Percentiles rank a stretch among this genome's conserved stretches.
phyloP scores from a whole-genome alignment of 1,139 yeast genomes.

The Pneumocystis sp. region DNA sequence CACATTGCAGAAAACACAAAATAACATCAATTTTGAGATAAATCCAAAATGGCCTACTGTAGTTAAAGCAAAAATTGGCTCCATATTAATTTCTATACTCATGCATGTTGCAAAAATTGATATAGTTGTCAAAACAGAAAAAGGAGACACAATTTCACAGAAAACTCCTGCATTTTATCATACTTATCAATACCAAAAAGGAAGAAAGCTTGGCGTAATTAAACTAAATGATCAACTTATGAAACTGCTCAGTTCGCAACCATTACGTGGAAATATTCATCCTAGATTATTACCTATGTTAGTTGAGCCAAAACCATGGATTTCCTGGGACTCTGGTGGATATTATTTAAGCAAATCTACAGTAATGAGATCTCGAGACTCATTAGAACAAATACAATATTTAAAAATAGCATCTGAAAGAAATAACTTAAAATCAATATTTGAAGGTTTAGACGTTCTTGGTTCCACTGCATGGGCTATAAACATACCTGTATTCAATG shows the following conservation, averaged over 20 bases:
- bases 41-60: conserved; percentile 46
- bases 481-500: conserved; percentile 51
- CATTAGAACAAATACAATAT: conserved; percentile 83
- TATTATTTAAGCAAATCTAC: conserved; percentile 49
- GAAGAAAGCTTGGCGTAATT: conserved; percentile 69
- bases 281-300: conserved; percentile 93
- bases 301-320: conserved; percentile 80
- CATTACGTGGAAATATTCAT: conserved; percentile 51
- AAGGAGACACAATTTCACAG: conserved; percentile 40
- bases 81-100: conserved; percentile 57
- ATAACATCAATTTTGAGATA: conserved; percentile 19
- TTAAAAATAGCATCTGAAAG: conserved; percentile 68
- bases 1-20: conserved; percentile 24
- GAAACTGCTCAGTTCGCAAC: conserved; percentile 51
- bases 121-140: conserved; percentile 66
- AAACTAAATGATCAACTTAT: conserved; percentile 59
- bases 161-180: conserved; percentile 85
- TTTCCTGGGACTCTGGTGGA: conserved; percentile 67
- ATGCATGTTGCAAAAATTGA: conserved; percentile 71
- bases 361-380: conserved; percentile 63
- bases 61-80: conserved; percentile 67
- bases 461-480: conserved; percentile 92
- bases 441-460: conserved; percentile 71
- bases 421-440: conserved; percentile 49
- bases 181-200: conserved; percentile 64